Percentiles rank a stretch among this genome's conserved stretches.
These are phyloP conservation scores for Vigna angularis DNA, from an alignment of 306 rosid species.

Conservation along the genomic window DNA sequence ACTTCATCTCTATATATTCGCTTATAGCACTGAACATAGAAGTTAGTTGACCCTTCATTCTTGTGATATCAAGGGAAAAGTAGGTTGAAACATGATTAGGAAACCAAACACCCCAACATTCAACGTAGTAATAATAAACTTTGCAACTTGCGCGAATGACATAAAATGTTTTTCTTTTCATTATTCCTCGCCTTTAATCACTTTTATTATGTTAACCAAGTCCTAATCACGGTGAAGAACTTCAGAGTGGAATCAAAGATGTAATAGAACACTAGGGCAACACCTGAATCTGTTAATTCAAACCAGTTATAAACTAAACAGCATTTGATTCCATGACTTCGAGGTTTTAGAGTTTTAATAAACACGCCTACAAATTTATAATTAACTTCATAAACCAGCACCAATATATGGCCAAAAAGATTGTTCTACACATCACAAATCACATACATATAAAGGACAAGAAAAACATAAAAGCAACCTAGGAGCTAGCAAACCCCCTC, in stretches of 20 bases:
- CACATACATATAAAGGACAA: background rate
- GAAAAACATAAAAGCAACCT: constrained; percentile 7
- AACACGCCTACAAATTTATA: background rate
- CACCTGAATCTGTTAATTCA: background rate
- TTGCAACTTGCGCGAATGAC: constrained; percentile 27
- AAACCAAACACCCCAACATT: constrained; percentile 29
- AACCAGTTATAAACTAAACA: background rate
- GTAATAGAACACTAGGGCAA: constrained; percentile 4
- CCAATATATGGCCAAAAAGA: background rate
- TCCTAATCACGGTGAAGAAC: background rate
- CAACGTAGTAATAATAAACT: constrained; percentile 38
- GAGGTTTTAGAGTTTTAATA: background rate
- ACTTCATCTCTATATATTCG: background rate
- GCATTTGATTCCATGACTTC: background rate
- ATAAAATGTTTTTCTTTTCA: background rate
- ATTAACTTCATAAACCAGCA: background rate
- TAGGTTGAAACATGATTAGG: constrained; percentile 34
- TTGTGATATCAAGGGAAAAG: constrained; percentile 12
- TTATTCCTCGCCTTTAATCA: background rate
- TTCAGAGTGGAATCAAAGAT: background rate
- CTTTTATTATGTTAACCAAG: background rate
- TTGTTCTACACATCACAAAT: background rate
- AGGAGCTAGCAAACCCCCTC: background rate
- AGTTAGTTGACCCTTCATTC: constrained; percentile 21
- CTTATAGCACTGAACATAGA: background rate